Base-by-base conservation (phyloP, 179 eudicot genomes). In the Actinidia arguta region DNA sequence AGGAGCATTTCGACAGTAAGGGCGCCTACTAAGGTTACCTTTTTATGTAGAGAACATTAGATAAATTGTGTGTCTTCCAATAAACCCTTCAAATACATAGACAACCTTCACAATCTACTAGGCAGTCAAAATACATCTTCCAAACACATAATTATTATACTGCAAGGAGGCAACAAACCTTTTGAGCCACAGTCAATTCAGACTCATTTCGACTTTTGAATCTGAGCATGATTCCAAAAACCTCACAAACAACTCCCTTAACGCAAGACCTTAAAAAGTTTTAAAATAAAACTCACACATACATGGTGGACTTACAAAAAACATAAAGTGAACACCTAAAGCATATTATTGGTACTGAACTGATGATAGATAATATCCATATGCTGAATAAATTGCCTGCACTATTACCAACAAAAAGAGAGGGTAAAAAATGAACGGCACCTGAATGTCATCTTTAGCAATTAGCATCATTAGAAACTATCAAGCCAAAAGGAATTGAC, bases 381-480 rank as follows among this genome's bases (percentile, higher is more conserved):
- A 9, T 8, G 78, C 66, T 17, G 18, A 76, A 8, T 44, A 22
- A 76, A 76, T 25, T 59, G 14, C 25, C 22, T 76, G 20, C 39
- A 20, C 20, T 20, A 36, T 39, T n/a, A 61, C 66, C 51, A 75
- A 24, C 20, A 59, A 42, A 44, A 61, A 39, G 25, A 55, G 20
- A 17, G 44, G 31, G 39, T 25, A 66, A 27, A 2, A 18, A 10
- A 62, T 50, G 47, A 16, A 51, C 14, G 54, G 77, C 84, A 97
- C 99, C 99, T 93, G 97, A 86, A 94, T 88, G n/a, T n/a, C n/a
- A 72, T 95, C 98, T 56, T 91, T 86, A 78, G 92, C 99, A 64
- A 85, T n/a, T 90, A 66, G 88, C 90, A 78, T 90, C 98, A 80
- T 76, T 85, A 68, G 84, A 80, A 20, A 95, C 67, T 85, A 93